Evolutionary conservation across 768 basidiomycete genomes (phyloP), one percentile per base, ranked within the genome.

Genomic region (Russula ochroleuca): DNA sequence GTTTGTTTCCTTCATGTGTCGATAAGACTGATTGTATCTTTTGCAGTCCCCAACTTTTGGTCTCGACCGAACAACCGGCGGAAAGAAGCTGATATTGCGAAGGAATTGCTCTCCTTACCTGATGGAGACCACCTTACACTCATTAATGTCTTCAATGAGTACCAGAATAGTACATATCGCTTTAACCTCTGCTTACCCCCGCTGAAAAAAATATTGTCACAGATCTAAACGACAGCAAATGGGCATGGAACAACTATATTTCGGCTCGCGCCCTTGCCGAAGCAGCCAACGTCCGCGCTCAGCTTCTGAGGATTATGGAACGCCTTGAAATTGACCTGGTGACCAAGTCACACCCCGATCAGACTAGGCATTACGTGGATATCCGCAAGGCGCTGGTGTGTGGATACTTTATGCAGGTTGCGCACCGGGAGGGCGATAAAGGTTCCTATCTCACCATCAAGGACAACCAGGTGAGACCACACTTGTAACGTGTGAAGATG

Each of bases 401-500:
- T 68, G 97, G 95, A 2, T 99, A 91, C 81, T 99, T 97, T 77
- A 98, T 96, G 96, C 96, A 98, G 72, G 85, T 93, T 14, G 97
- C 95, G 9, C 93, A 97, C 74, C 91, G 92, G 73, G 94, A 95
- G 72, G 91, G 92, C 3, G 91, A 92, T 72, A 94, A 92, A 75
- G 83, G 86, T 2, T 83, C 81, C 60, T 98, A 99, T 72, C 65
- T 88, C 65, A 99, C 95, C 0, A 86, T 97, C 63, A 98, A 97
- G 77, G 95, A 99, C 73, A 90, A 95, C 68, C 94, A 97, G 78
- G 90, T 85, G 66, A 21, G 82, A 71, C 21, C 9, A 15, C 10
- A 25, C 21, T 8, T 1, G 2, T 17, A n/a, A 41, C 9, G 25
- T 21, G 23, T 6, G 13, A n/a, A 49, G 7, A 49, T 25, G 40